Evolutionary conservation across 805 yeast genomes (phyloP), one percentile per base, ranked within the genome.

Genomic region (Clavispora phyllophila): DNA sequence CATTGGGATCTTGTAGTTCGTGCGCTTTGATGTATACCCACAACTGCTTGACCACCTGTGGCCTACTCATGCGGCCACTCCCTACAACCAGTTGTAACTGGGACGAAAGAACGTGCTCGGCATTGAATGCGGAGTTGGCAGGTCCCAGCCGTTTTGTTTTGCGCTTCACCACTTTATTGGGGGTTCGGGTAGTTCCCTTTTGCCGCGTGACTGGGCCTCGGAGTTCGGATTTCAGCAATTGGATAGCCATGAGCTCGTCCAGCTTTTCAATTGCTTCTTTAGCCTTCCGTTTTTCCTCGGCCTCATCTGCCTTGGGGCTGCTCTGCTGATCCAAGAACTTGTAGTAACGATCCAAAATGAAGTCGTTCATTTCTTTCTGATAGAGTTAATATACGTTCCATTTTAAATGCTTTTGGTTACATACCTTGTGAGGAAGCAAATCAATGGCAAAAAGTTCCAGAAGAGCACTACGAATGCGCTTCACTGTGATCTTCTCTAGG

Each of bases 1-100:
- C 86, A 1, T 66, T 53, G 1, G 89, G 85, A 48, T 84, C 78
- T 57, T 86, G 95, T 24, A 87, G 61, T 23, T 75, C 60, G 45
- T 83, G 57, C 9, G 59, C 75, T 52, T 80, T 82, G 43, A 87
- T 84, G 59, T 87, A 78, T 12, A 69, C 74, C 95, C 95, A 86
- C 5, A 85, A 58, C 36, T 61, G 61, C 47, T 83, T 83, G 9
- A 84, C 89, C 14, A 84, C 81, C 56, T 82, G 82, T 0, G 91
- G 81, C 50, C 95, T 65, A 3, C 90, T 72, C 34, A 78, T 55
- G 42, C 63, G 70, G 2, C 57, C 57, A 2, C 38, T 45, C 0
- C 70, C 71, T 8, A 86, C 56, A 13, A 87, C 58, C 3, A 57
- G 68, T 39, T 71, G 68, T 25, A 87, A 66, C 29, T 72, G 73